Percentiles rank a stretch among this genome's conserved stretches.
Evolutionary conservation across 331 rosid genomes (phyloP).

Genomic region (Malus hybrid): DNA sequence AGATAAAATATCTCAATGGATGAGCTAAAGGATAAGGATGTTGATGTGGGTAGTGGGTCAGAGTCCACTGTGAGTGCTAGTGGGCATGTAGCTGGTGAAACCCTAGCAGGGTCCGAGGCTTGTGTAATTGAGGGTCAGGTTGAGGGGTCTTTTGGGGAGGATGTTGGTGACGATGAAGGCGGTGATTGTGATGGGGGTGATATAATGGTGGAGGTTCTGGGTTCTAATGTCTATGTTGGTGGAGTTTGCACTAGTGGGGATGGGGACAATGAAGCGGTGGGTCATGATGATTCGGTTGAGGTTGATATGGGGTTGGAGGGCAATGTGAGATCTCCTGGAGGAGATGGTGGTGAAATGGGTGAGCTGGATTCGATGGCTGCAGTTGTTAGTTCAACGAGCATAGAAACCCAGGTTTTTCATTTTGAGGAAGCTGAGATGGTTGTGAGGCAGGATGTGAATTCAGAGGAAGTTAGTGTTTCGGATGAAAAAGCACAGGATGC

Average conservation of each 20-base stretch:
- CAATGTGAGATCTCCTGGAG: conserved; percentile 22
- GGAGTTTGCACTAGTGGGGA: conserved; percentile 56
- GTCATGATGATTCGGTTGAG: conserved; percentile 17
- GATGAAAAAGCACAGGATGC: conserved; percentile 12
- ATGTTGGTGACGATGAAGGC: conserved; percentile 29
- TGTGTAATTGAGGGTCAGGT: conserved; percentile 20
- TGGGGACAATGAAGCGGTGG: conserved; percentile 32
- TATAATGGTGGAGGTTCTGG: conserved; percentile 70
- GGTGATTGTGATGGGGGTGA: conserved; percentile 64
- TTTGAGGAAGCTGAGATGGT: conserved; percentile 11
- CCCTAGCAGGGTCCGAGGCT: conserved; percentile 12
- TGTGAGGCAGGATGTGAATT: not conserved
- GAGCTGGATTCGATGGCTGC: conserved; percentile 1
- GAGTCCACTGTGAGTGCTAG: conserved; percentile 33
- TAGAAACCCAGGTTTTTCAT: conserved; percentile 12
- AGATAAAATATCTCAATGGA: conserved; percentile 60
- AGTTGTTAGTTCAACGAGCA: conserved; percentile 3
- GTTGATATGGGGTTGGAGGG: conserved; percentile 20
- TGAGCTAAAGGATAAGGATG: conserved; percentile 40
- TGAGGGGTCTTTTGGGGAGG: conserved; percentile 30
- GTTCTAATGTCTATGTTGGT: conserved; percentile 69
- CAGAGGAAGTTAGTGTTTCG: conserved; percentile 8
- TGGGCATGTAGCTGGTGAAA: conserved; percentile 34
- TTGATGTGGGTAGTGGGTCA: conserved; percentile 22
- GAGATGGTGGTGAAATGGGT: conserved; percentile 8